A percentile compares a stretch with the other conserved stretches of the same genome.
Conservation (phyloP, 2,329 filamentous ascomycete species). For the Hirsutella rhossiliensis region DNA sequence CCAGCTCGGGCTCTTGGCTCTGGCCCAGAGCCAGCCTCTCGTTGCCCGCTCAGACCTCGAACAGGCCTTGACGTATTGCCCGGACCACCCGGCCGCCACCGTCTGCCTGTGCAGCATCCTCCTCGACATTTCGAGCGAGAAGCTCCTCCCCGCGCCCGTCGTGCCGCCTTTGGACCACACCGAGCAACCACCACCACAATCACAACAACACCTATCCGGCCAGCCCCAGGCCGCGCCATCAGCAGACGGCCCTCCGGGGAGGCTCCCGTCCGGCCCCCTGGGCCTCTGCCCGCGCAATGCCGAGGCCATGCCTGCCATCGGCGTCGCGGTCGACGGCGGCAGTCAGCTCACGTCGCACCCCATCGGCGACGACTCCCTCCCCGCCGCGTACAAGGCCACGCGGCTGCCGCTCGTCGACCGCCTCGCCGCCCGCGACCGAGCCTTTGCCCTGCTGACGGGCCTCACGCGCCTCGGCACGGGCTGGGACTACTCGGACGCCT, state of each 20-base stretch:
- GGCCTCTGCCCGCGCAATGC: neutral
- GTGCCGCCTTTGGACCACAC: conserved; percentile 28
- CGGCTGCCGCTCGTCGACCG: conserved; percentile 65
- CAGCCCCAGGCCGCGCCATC: neutral
- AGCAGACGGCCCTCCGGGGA: neutral
- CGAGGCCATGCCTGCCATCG: neutral
- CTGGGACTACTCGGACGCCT: conserved; percentile 90
- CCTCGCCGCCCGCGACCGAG: conserved; percentile 80
- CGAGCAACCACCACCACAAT: neutral
- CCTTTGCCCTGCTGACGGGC: conserved; percentile 68
- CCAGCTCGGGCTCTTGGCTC: conserved; percentile 55
- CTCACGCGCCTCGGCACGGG: conserved; percentile 76
- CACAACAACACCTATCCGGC: conserved; percentile 3
- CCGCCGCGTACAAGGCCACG: conserved; percentile 41
- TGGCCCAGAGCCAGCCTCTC: conserved; percentile 50
- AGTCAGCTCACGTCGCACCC: conserved; percentile 1
- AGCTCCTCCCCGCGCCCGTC: conserved; percentile 46
- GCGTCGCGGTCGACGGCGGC: conserved; percentile 1
- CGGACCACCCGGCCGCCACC: conserved; percentile 69
- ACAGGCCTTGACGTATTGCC: conserved; percentile 63
- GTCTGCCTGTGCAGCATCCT: conserved; percentile 76
- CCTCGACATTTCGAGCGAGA: conserved; percentile 69
- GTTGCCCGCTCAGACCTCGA: conserved; percentile 70
- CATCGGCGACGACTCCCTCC: conserved; percentile 25
- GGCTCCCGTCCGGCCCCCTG: neutral